phyloP scores from a whole-genome alignment of 371 early-diverging fungal genomes.

The Quaeritorhiza haematococci region DNA sequence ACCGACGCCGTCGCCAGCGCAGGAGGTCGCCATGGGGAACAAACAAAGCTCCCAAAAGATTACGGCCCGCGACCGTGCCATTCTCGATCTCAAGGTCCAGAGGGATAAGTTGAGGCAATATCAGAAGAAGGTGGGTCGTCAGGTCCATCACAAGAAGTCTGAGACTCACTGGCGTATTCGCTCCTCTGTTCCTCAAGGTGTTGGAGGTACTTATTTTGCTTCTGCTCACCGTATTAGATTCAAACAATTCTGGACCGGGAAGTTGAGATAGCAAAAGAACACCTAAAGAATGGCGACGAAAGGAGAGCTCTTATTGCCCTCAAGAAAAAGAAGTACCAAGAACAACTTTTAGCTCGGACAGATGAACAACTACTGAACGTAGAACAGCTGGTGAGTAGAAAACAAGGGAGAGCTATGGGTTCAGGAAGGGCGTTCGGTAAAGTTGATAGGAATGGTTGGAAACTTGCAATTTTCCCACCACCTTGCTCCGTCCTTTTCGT shows the following conservation, averaged over 20 bases:
- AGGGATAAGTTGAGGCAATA: constrained; percentile 88
- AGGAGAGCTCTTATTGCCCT: constrained; percentile 81
- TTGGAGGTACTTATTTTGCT: neutral
- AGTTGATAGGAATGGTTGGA: neutral
- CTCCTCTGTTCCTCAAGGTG: neutral
- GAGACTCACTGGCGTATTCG: neutral
- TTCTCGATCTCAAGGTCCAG: constrained; percentile 91
- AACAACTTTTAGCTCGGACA: constrained; percentile 74
- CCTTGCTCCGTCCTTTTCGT: too few relatives aligned
- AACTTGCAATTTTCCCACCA: neutral
- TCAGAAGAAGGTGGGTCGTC: constrained; percentile 68
- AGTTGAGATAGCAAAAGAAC: constrained; percentile 46
- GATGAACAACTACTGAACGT: constrained; percentile 81
- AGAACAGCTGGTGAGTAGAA: constrained; percentile 72
- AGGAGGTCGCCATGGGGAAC: too few relatives aligned
- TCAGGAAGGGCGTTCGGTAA: neutral
- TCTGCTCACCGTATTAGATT: constrained; percentile 20
- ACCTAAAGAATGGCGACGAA: constrained; percentile 60
- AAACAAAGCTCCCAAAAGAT: too few relatives aligned
- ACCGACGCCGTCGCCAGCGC: too few relatives aligned
- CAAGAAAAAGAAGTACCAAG: constrained; percentile 92
- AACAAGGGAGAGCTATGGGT: too few relatives aligned
- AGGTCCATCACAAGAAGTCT: neutral
- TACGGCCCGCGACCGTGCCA: constrained; percentile 83
- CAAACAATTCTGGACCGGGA: constrained; percentile 37